phyloP scores from a whole-genome alignment of 1,284 basidiomycete species.

The Rhodotorula sp. region DNA sequence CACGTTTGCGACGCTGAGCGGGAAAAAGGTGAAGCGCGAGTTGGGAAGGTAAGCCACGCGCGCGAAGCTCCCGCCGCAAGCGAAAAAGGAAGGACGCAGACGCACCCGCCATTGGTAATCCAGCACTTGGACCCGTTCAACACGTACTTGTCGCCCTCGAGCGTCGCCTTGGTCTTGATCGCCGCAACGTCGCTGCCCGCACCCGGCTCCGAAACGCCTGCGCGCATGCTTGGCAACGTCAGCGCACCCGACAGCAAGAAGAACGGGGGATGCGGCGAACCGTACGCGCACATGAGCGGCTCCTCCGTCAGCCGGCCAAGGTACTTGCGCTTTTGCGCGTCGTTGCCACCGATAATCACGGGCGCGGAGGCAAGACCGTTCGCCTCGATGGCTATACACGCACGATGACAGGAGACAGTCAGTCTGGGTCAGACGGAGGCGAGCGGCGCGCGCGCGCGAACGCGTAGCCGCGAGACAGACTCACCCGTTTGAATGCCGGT shows the following conservation, averaged over 20 bases:
- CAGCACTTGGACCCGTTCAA: slow-evolving; percentile 61
- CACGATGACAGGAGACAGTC: neutral
- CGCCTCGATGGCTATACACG: slow-evolving; percentile 50
- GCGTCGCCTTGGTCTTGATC: slow-evolving; percentile 56
- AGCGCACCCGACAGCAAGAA: neutral
- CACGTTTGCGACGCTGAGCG: slow-evolving; percentile 25
- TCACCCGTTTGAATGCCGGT: slow-evolving; percentile 58
- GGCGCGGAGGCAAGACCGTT: slow-evolving; percentile 60
- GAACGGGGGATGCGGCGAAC: slow-evolving; percentile 46
- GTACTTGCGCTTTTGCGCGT: slow-evolving; percentile 59
- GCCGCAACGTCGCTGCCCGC: slow-evolving; percentile 60
- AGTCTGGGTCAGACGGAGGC: neutral
- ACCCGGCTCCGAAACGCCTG: slow-evolving; percentile 55
- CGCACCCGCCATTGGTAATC: slow-evolving; percentile 42
- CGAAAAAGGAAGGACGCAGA: neutral
- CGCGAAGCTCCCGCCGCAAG: neutral
- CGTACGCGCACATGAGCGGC: slow-evolving; percentile 60
- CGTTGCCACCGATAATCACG: slow-evolving; percentile 57
- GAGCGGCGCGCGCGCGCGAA: neutral
- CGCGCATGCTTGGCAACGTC: neutral
- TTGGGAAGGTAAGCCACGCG: neutral
- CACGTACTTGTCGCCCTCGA: slow-evolving; percentile 58
- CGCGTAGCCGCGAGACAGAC: too few relatives aligned
- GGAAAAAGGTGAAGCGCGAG: too few relatives aligned
- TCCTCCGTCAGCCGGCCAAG: slow-evolving; percentile 61